phyloP scores from a whole-genome alignment of 352 stramenopile species.

The Phytophthora tubulina region DNA sequence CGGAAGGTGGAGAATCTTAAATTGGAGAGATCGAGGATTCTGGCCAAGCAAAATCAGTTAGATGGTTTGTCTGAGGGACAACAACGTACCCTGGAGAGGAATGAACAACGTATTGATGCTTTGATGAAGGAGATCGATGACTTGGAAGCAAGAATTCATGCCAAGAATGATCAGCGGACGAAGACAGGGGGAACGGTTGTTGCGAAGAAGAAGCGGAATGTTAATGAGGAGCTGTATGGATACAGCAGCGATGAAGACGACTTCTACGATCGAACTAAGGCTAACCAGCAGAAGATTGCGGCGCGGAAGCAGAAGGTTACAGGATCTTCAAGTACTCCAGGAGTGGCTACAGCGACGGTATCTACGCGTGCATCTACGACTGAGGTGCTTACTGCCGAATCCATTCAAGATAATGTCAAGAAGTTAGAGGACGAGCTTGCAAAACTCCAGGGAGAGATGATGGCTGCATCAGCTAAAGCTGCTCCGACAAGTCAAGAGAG shows the following conservation, averaged over 20 bases:
- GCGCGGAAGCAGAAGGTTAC: conserved; percentile 44
- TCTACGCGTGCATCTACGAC: conserved; percentile 5
- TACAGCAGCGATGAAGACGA: conserved; percentile 84
- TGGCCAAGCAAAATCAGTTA: conserved; percentile 77
- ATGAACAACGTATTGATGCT: conserved; percentile 66
- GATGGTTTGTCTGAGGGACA: conserved; percentile 73
- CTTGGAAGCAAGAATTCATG: conserved; percentile 65
- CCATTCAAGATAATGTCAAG: conserved; percentile 56
- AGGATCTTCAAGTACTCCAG: not conserved
- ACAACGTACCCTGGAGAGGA: conserved; percentile 63
- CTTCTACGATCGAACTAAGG: conserved; percentile 79
- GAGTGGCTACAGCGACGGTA: not conserved
- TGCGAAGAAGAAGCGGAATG: conserved; percentile 31
- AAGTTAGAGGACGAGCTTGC: conserved; percentile 48
- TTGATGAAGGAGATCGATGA: conserved; percentile 74
- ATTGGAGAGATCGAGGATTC: conserved; percentile 68
- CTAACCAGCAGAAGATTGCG: conserved; percentile 62
- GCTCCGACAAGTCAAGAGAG: conserved; percentile 14
- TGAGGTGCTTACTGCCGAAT: conserved; percentile 64
- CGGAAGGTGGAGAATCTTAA: conserved; percentile 87
- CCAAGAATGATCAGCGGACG: conserved; percentile 59
- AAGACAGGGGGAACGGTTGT: conserved; percentile 31
- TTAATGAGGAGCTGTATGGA: conserved; percentile 50
- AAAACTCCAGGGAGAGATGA: conserved; percentile 41
- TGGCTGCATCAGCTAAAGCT: conserved; percentile 25